phyloP scores from a whole-genome alignment of 2,329 filamentous ascomycete species.

The Annulohypoxylon truncatum region DNA sequence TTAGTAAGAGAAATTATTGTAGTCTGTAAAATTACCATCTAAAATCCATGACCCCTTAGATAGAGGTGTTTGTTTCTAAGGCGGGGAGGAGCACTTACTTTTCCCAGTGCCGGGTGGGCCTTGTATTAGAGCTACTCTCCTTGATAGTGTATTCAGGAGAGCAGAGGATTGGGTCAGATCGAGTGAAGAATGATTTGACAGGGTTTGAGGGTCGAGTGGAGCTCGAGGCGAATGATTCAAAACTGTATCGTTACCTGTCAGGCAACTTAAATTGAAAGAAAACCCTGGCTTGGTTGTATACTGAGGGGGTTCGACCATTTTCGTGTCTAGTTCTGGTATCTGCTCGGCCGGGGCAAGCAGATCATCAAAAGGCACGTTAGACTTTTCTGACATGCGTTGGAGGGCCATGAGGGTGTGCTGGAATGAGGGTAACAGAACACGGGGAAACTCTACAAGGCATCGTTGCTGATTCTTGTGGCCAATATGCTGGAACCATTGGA shows the following conservation, averaged over 20 bases:
- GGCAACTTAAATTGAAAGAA: constrained; percentile 57
- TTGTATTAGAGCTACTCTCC: constrained; percentile 71
- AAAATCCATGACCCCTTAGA: not conserved
- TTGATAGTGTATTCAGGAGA: constrained; percentile 63
- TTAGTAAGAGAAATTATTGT: constrained; percentile 2
- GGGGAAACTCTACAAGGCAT: constrained; percentile 70
- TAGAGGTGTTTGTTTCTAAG: not conserved
- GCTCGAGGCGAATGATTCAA: constrained; percentile 41
- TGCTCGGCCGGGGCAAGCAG: constrained; percentile 54
- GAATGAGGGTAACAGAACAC: constrained; percentile 68
- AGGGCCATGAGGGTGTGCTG: constrained; percentile 66
- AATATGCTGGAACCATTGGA: constrained; percentile 49
- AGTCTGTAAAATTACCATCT: not conserved
- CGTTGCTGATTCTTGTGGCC: constrained; percentile 23
- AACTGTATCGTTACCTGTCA: constrained; percentile 43
- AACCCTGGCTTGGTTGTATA: constrained; percentile 65
- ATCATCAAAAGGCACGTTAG: constrained; percentile 61
- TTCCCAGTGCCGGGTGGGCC: constrained; percentile 80
- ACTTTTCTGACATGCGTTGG: constrained; percentile 61
- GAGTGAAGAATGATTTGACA: constrained; percentile 57
- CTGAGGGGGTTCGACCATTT: constrained; percentile 57
- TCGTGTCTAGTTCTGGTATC: constrained; percentile 17
- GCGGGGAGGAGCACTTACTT: constrained; percentile 43
- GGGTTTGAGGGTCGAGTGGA: constrained; percentile 34
- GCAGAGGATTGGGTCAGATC: constrained; percentile 65